These are phyloP conservation scores for Phaffomyces antillensis DNA, from an alignment of 805 yeast genomes.

Conservation along the genomic window DNA sequence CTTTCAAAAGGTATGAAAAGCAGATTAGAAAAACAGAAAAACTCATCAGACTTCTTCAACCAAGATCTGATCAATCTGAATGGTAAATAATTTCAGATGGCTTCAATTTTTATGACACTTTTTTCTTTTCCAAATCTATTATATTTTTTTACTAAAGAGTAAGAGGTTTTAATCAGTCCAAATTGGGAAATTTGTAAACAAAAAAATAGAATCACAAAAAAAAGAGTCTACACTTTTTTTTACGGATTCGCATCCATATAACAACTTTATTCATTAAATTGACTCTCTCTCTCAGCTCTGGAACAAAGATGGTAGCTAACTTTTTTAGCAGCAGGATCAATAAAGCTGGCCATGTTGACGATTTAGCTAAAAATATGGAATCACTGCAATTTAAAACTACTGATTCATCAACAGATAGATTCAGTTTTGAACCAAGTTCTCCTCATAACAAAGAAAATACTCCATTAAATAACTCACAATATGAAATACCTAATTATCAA, in stretches of 20 bases:
- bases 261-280: not conserved
- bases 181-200: constrained; percentile 21
- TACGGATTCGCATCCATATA: not conserved
- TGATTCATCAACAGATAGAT: constrained; percentile 13
- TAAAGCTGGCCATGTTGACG: constrained; percentile 17
- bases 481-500: constrained; percentile 20
- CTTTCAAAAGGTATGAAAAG: constrained; percentile 54
- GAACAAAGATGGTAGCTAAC: constrained; percentile 21
- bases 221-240: constrained; percentile 5
- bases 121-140: not conserved
- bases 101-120: not conserved
- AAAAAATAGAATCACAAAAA: constrained; percentile 7
- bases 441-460: constrained; percentile 36
- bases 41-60: constrained; percentile 15
- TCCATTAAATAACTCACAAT: constrained; percentile 21
- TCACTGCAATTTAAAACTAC: constrained; percentile 18
- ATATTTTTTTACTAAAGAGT: no score
- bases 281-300: not conserved
- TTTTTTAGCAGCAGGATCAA: constrained; percentile 19
- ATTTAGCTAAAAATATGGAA: constrained; percentile 22
- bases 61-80: constrained; percentile 14
- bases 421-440: constrained; percentile 29
- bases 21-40: constrained; percentile 29
- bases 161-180: constrained; percentile 3
- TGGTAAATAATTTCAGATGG: not conserved